Evolutionary conservation across 345 rosid species (phyloP).

Genomic region (Eutrema japonicum): DNA sequence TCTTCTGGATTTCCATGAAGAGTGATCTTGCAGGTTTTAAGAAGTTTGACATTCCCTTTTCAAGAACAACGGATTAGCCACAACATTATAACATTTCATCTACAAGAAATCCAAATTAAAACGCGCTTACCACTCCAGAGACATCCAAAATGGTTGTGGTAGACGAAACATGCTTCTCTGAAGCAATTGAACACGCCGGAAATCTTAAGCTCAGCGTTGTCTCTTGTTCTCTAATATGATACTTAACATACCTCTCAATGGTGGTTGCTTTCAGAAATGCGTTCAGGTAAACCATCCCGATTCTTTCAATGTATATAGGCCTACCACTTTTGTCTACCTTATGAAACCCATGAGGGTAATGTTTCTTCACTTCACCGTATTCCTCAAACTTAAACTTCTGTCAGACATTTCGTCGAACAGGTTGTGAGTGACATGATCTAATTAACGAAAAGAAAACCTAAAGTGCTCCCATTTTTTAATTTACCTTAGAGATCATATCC

Average conservation of each 20-base stretch:
- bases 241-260: conserved; percentile 73
- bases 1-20: conserved; percentile 68
- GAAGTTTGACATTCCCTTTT: conserved; percentile 85
- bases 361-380: conserved; percentile 76
- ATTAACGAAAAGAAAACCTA: background rate
- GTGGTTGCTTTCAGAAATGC: conserved; percentile 72
- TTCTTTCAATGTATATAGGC: conserved; percentile 83
- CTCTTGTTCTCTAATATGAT: conserved; percentile 92
- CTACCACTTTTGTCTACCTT: conserved; percentile 90
- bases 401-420: conserved; percentile 26
- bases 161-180: conserved; percentile 66
- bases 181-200: conserved; percentile 88
- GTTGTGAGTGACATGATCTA: conserved; percentile 7
- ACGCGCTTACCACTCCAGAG: conserved; percentile 67
- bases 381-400: conserved; percentile 86
- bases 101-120: background rate
- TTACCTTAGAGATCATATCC: conserved; percentile 31
- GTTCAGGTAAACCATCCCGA: conserved; percentile 81
- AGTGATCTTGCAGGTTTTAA: conserved; percentile 73
- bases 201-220: conserved; percentile 71
- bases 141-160: conserved; percentile 89
- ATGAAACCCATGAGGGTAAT: conserved; percentile 93
- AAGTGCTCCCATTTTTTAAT: background rate
- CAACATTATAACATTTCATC: background rate
- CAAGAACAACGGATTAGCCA: conserved; percentile 19